Base-by-base conservation (phyloP, 768 basidiomycete species). In the Lentinus brumalis region DNA sequence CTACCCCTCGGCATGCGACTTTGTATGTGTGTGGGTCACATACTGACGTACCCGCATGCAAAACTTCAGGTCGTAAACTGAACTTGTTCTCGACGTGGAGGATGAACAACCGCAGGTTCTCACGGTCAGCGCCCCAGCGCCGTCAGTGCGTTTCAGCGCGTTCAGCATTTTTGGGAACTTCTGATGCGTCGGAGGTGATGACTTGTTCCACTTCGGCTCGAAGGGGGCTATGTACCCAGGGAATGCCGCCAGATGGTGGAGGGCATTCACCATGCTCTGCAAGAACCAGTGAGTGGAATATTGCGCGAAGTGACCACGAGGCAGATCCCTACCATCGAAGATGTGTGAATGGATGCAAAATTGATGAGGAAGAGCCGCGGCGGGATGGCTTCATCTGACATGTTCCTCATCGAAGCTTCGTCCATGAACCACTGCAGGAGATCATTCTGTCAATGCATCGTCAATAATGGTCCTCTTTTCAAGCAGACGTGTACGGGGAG, bases 261-360 rank as follows among this genome's bases (percentile, higher is more conserved):
- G n/a, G 2, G 64, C 71, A 45, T 63, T 65, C 44, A 69, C 70
- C 38, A 73, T 58, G 40, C 66, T 72, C 74, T 74, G 49, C 30
- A 15, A 2, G 14, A 49, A 26, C 18, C 26, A 26, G 46, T 14
- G 6, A 26, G 10, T 12, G 12, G n/a, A n/a, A n/a, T n/a, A n/a
- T 14, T 29, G 46, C 46, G 9, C 21, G 4, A 4, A 44, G 42
- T 6, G 10, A 44, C 15, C 14, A 18, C 15, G 21, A 8, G 29
- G 21, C 8, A 14, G 18, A 15, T 29, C 10, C 69, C 11, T 35
- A 72, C 73, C 45, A 66, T 56, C 0, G 70, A 59, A 1, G 67
- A 64, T 4, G 75, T 68, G 51, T 76, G 73, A 10, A 73, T 75
- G 3, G 73, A 71, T 0, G 74, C 71, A 56, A 77, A 73, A 60